phyloP scores from a whole-genome alignment of 2,329 filamentous ascomycete genomes.

The Penicillium sp. region DNA sequence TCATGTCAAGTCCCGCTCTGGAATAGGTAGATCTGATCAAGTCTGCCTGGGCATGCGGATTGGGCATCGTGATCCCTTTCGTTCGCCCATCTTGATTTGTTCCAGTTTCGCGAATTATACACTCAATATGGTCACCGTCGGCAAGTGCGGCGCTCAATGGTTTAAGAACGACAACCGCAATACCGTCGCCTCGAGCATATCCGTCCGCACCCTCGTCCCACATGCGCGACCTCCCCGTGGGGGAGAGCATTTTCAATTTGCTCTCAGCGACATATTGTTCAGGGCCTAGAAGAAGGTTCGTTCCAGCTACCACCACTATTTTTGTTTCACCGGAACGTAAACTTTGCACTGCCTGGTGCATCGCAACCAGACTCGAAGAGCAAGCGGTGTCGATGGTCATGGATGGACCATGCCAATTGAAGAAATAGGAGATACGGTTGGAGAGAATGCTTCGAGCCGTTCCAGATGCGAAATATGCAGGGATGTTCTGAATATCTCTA shows the following conservation, averaged over 20 bases:
- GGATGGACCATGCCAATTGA: slow-evolving; percentile 37
- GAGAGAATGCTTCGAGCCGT: slow-evolving; percentile 40
- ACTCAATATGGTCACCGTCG: slow-evolving; percentile 48
- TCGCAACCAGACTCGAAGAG: slow-evolving; percentile 42
- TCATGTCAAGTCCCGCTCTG: slow-evolving; percentile 38
- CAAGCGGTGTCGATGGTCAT: slow-evolving; percentile 51
- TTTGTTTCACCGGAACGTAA: slow-evolving; percentile 30
- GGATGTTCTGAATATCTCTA: slow-evolving; percentile 23
- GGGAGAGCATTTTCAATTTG: slow-evolving; percentile 48
- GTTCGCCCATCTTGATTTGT: slow-evolving; percentile 41
- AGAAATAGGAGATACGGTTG: slow-evolving; percentile 42
- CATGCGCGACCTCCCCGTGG: slow-evolving; percentile 53
- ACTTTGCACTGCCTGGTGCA: slow-evolving; percentile 36
- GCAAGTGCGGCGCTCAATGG: slow-evolving; percentile 48
- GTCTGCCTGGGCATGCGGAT: slow-evolving; percentile 36
- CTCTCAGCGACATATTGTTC: slow-evolving; percentile 33
- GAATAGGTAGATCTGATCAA: slow-evolving; percentile 43
- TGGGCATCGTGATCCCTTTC: slow-evolving; percentile 38
- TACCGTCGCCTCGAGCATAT: slow-evolving; percentile 55
- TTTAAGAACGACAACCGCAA: slow-evolving; percentile 54
- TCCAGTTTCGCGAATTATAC: slow-evolving; percentile 35
- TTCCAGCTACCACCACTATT: slow-evolving; percentile 25
- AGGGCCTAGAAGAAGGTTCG: slow-evolving; percentile 30
- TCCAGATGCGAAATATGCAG: slow-evolving; percentile 31
- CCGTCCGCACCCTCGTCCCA: slow-evolving; percentile 50